Base-by-base conservation (phyloP, 2,329 filamentous ascomycete species). In the Allantophomopsis lycopodina region DNA sequence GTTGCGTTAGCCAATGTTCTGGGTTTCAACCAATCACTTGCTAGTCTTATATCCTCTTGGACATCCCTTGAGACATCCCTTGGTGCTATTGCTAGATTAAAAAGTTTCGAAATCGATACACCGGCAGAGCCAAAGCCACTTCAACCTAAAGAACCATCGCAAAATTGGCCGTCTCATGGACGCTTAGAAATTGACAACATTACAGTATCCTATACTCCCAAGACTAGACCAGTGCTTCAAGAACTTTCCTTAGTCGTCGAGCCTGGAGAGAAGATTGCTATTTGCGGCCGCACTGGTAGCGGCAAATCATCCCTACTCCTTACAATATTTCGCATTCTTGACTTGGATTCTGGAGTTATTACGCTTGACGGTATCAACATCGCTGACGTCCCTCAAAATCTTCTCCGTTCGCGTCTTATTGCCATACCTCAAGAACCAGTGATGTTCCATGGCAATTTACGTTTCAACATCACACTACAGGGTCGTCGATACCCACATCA, bases 21-120 rank as follows among this genome's bases (percentile, higher is more conserved):
- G 18, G 32, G 34, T n/a, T 38, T 43, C 12, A 36, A 33, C 17
- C 32, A 40, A 35, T 38, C 67, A 39, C 50, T 64, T 11, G 53
- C 73, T 16, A 60, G 73, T 8, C 52, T 57, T 1, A 40, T 51
- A n/a, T 59, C 55, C n/a, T 63, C 61, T 35, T 76, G 70, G 70
- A 73, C 71, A 0, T 61, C 61, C 33, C 56, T 76, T 11, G 72
- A 76, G 46, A 76, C 70, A 0, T 63, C 65, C 34, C 64, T 76
- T 36, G 71, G 72, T 11, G 70, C 70, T 12, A 63, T 77, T 7
- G 59, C 64, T 7, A 62, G 73, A 23, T 62, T 74, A 45, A 69
- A 68, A 50, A 60, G 62, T 14, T 75, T 73, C 44, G 61, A 59
- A 1, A 56, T 58, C 47, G 59, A 71, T 39, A 51, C 50, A 39